Evolutionary conservation across 306 rosid genomes (phyloP).

Genomic region (Arachis stenosperma): DNA sequence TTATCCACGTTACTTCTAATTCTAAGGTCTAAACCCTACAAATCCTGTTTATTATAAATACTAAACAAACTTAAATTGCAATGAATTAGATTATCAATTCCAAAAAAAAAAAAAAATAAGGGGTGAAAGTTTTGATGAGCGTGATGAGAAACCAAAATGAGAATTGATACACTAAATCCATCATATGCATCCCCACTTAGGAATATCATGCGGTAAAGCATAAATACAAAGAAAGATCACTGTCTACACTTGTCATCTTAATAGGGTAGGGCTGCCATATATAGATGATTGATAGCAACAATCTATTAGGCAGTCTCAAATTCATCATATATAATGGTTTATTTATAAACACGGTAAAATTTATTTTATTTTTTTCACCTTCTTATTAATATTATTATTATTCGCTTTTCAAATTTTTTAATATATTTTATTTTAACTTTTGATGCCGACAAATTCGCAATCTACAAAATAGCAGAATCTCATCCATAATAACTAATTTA

Average conservation of each 20-base stretch:
- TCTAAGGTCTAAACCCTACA: conserved; percentile 6
- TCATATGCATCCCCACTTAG: conserved; percentile 41
- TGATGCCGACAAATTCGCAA: conserved; percentile 48
- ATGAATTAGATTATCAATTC: too few relatives aligned
- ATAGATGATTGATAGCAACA: conserved; percentile 40
- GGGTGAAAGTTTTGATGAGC: background rate
- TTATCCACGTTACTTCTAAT: background rate
- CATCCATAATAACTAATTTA: conserved; percentile 26
- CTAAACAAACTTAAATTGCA: background rate
- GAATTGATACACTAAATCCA: conserved; percentile 39
- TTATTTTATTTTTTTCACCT: too few relatives aligned
- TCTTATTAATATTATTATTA: background rate
- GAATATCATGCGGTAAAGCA: conserved; percentile 29
- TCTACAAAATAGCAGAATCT: conserved; percentile 37
- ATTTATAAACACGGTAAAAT: conserved; percentile 26
- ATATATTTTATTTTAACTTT: background rate
- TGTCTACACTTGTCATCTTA: conserved; percentile 43
- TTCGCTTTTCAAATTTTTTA: background rate
- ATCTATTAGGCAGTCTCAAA: conserved; percentile 37
- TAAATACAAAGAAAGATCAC: conserved; percentile 30
- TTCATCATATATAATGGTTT: conserved; percentile 21
- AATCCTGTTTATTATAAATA: too few relatives aligned
- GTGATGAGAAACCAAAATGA: background rate
- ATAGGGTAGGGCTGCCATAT: conserved; percentile 39
- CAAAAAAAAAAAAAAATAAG: too few relatives aligned